Percentiles rank a stretch among this genome's conserved stretches.
Conservation (phyloP, 1,139 yeast species). For the Lodderomyces margitis region DNA sequence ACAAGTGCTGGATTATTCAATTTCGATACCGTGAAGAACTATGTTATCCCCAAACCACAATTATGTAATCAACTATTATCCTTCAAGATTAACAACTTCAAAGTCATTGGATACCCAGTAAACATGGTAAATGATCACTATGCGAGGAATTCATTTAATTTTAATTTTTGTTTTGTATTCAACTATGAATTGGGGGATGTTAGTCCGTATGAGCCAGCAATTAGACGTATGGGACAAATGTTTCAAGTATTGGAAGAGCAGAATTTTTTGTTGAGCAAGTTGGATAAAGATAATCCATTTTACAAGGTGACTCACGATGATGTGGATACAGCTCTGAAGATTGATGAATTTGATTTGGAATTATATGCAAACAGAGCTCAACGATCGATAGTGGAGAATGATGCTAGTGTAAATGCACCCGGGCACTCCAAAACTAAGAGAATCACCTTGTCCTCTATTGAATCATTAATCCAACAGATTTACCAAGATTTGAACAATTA, state of each 20-base stretch:
- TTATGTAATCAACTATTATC: constrained; percentile 80
- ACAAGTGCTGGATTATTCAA: constrained; percentile 48
- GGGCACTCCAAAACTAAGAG: constrained; percentile 42
- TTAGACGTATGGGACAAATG: constrained; percentile 82
- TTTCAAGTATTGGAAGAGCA: constrained; percentile 91
- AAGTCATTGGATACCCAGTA: constrained; percentile 90
- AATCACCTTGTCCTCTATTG: constrained; percentile 59
- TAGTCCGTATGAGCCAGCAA: constrained; percentile 82
- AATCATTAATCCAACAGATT: constrained; percentile 80
- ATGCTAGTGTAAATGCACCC: constrained; percentile 25
- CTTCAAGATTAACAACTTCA: constrained; percentile 64
- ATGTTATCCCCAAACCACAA: constrained; percentile 89
- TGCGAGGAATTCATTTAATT: constrained; percentile 86
- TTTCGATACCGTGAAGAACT: constrained; percentile 84
- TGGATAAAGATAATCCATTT: constrained; percentile 36
- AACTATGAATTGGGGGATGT: constrained; percentile 72
- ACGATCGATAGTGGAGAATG: constrained; percentile 2
- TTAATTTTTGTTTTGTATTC: constrained; percentile 91
- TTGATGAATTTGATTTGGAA: constrained; percentile 11
- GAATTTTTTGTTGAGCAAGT: constrained; percentile 65
- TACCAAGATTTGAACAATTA: constrained; percentile 91
- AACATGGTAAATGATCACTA: constrained; percentile 72
- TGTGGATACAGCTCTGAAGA: constrained; percentile 4
- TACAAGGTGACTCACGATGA: constrained; percentile 23
- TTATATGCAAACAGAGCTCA: constrained; percentile 3